Evolutionary conservation across 2,329 filamentous ascomycete species (phyloP).

Genomic region (Aspergillus quadrilineatus): DNA sequence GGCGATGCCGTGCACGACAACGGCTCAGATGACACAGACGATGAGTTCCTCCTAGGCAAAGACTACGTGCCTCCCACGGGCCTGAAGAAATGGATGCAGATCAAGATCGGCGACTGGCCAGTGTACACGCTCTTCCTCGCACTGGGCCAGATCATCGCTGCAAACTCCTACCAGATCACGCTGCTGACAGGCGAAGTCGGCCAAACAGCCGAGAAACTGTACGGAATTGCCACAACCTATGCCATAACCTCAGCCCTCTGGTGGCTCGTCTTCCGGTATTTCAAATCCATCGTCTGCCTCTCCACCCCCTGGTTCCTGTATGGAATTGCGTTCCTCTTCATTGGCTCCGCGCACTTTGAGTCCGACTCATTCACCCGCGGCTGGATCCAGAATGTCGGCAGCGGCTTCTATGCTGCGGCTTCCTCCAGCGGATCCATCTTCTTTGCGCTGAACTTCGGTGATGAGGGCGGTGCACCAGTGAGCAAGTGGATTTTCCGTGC

Average conservation of each 20-base stretch:
- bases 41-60: conserved; percentile 57
- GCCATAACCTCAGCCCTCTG: conserved; percentile 57
- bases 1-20: conserved; percentile 33
- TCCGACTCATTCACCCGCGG: conserved; percentile 40
- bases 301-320: conserved; percentile 63
- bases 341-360: conserved; percentile 60
- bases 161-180: conserved; percentile 67
- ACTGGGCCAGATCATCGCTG: conserved; percentile 62
- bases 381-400: conserved; percentile 62
- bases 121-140: conserved; percentile 62
- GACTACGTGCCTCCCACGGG: conserved; percentile 59
- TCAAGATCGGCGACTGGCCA: conserved; percentile 62
- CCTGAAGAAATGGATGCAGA: conserved; percentile 55
- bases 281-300: conserved; percentile 57
- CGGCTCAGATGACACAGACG: conserved; percentile 37
- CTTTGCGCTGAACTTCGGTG: conserved; percentile 67
- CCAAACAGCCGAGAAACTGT: conserved; percentile 58
- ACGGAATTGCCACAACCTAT: conserved; percentile 60
- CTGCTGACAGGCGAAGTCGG: conserved; percentile 63
- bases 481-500: conserved; percentile 67
- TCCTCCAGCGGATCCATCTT: conserved; percentile 64
- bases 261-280: conserved; percentile 61
- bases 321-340: conserved; percentile 59
- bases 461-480: conserved; percentile 62
- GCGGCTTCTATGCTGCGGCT: conserved; percentile 61